A percentile compares a stretch with the other conserved stretches of the same genome.
These are phyloP conservation scores for Pseudozyma hubeiensis DNA, from an alignment of 1,284 basidiomycete species.

Conservation along the genomic window DNA sequence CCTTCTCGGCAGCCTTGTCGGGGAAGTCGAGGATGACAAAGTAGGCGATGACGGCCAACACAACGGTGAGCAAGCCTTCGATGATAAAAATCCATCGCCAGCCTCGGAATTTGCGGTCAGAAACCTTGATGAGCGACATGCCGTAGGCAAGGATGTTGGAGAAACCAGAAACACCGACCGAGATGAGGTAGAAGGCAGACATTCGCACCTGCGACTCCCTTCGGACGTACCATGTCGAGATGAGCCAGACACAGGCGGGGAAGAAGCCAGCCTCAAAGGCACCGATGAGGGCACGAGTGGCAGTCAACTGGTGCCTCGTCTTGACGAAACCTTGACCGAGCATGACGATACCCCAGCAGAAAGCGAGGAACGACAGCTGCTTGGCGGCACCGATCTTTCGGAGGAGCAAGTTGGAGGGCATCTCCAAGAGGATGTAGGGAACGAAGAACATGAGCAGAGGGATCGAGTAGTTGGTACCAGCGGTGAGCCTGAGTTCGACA, in stretches of 20 bases:
- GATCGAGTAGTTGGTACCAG: conserved; percentile 57
- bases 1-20: conserved; percentile 68
- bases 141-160: conserved; percentile 70
- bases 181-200: conserved; percentile 70
- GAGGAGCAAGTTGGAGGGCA: conserved; percentile 57
- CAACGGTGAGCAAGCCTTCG: conserved; percentile 50
- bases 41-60: conserved; percentile 52
- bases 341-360: conserved; percentile 70
- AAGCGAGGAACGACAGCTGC: conserved; percentile 66
- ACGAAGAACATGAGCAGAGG: conserved; percentile 70
- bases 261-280: conserved; percentile 64
- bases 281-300: conserved; percentile 69
- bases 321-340: conserved; percentile 62
- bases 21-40: conserved; percentile 70
- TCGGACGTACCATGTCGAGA: conserved; percentile 71
- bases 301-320: conserved; percentile 64
- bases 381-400: conserved; percentile 69
- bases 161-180: conserved; percentile 69
- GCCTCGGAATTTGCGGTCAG: conserved; percentile 40
- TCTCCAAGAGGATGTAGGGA: conserved; percentile 65
- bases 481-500: conserved; percentile 54
- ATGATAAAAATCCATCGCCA: conserved; percentile 66
- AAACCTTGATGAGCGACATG: conserved; percentile 35
- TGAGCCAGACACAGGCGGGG: conserved; percentile 69
- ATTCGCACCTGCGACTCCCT: conserved; percentile 70